phyloP scores from a whole-genome alignment of 345 rosid genomes.

The Psidium guajava region DNA sequence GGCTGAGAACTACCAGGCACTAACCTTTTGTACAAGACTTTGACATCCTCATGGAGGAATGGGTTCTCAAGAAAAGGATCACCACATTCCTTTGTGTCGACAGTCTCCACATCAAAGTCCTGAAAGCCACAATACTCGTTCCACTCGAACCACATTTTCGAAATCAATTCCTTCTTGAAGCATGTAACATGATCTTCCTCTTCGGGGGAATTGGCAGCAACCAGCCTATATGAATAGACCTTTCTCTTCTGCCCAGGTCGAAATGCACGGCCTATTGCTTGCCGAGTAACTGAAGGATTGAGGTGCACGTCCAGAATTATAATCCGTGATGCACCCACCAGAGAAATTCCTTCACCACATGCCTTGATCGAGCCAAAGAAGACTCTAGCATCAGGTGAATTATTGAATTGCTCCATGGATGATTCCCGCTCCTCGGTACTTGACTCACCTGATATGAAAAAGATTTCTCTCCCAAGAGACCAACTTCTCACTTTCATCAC shows the following conservation, averaged over 20 bases:
- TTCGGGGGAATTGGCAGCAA: slow-evolving; percentile 75
- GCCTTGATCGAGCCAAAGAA: slow-evolving; percentile 90
- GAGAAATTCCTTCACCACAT: slow-evolving; percentile 92
- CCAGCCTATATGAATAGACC: slow-evolving; percentile 59
- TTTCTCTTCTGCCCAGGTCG: slow-evolving; percentile 81
- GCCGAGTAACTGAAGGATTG: slow-evolving; percentile 97
- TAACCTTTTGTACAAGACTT: slow-evolving; percentile 63
- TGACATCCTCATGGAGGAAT: slow-evolving; percentile 43
- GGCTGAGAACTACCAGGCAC: neutral
- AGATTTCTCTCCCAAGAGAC: slow-evolving; percentile 51
- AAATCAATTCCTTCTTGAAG: slow-evolving; percentile 64
- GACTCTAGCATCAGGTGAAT: slow-evolving; percentile 57
- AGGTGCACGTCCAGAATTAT: slow-evolving; percentile 77
- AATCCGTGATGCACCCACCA: slow-evolving; percentile 84
- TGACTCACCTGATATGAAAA: slow-evolving; percentile 67
- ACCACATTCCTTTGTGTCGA: slow-evolving; percentile 40
- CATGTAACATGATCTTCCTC: slow-evolving; percentile 55
- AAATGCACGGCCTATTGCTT: slow-evolving; percentile 81
- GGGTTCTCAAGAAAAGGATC: slow-evolving; percentile 62
- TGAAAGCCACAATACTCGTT: slow-evolving; percentile 45
- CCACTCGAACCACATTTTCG: slow-evolving; percentile 98
- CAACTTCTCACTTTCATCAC: slow-evolving; percentile 42
- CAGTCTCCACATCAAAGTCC: slow-evolving; percentile 33
- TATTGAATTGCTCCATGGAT: slow-evolving; percentile 76
- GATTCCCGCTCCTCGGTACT: slow-evolving; percentile 57